phyloP scores from a whole-genome alignment of 805 yeast species.

The Saturnispora gosingensis region DNA sequence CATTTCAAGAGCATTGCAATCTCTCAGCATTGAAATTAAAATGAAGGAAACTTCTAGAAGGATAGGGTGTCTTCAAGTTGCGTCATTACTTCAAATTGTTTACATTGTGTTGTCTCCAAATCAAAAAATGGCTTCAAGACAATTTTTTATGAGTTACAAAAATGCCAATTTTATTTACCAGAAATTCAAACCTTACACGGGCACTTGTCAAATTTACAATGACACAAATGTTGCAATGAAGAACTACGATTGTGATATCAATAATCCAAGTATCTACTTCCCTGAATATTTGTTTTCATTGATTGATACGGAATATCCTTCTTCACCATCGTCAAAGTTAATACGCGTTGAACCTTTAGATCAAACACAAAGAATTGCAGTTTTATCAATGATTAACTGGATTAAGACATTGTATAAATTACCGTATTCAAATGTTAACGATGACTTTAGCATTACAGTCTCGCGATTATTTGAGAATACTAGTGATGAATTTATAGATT shows the following conservation, averaged over 20 bases:
- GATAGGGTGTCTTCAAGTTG: conserved; percentile 4
- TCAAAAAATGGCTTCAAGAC: conserved; percentile 12
- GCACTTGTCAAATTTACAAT: conserved; percentile 4
- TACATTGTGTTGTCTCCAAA: conserved; percentile 14
- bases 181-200: conserved; percentile 1
- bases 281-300: conserved; percentile 14
- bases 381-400: not conserved
- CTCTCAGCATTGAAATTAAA: conserved; percentile 9
- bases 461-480: conserved; percentile 13
- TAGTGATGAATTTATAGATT: conserved; percentile 5
- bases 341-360: not conserved
- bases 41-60: conserved; percentile 6
- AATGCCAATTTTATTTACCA: conserved; percentile 8
- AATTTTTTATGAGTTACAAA: conserved; percentile 12
- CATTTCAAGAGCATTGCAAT: conserved; percentile 13
- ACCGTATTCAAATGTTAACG: conserved; percentile 5
- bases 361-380: not conserved
- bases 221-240: not conserved
- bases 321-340: not conserved
- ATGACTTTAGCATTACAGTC: conserved; percentile 13
- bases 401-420: conserved; percentile 5
- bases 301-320: not conserved
- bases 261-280: conserved; percentile 8
- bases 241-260: not conserved
- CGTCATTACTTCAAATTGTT: conserved; percentile 10